Base-by-base conservation (phyloP, 495 filamentous ascomycete genomes). In the Neurospora discreta region DNA sequence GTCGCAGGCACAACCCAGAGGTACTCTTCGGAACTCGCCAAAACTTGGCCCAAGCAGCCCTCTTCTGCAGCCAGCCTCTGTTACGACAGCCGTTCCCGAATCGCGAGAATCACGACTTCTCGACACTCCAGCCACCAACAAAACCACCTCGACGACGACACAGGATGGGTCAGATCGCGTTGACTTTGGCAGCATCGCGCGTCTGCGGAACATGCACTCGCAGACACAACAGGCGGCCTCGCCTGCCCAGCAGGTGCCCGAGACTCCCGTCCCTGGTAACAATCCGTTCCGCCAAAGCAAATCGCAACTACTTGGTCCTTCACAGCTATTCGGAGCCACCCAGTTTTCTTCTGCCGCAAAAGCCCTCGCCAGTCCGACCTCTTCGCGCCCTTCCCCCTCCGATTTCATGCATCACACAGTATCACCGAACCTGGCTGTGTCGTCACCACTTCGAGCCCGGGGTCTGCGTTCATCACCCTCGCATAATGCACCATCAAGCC, bases 331-430 rank as follows among this genome's bases (percentile, higher is more conserved):
- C 69, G 76, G 73, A 7, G 78, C 80, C 38, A 86, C 84, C 0
- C 84, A 84, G 70, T 81, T 78, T 39, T 82, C 83, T 33, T 85
- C 84, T 10, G 80, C 78, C 13, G 67, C 81, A 15, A 83, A 81
- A 68, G 52, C 52, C 26, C 73, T 77, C 36, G 75, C 74, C 39
- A 86, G 84, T 71, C 84, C 84, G 16, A 85, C 84, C 18, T 85
- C 84, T 5, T 86, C 84, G 3, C 81, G 84, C 3, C 84, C 84
- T 0, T 86, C 84, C 1, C 84, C 84, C 0, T 75, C 82, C 44
- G 73, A 81, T 9, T 82, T 83, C 38, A 71, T 72, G 26, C 76
- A 76, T 2, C 81, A 81, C 36, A 71, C 76, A 0, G 81, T 81
- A 11, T 84, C 82, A 16, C 78, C 82, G 5, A 81, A 83, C 38